phyloP scores from a whole-genome alignment of 2,329 filamentous ascomycete species.

The Colletotrichum cereale region DNA sequence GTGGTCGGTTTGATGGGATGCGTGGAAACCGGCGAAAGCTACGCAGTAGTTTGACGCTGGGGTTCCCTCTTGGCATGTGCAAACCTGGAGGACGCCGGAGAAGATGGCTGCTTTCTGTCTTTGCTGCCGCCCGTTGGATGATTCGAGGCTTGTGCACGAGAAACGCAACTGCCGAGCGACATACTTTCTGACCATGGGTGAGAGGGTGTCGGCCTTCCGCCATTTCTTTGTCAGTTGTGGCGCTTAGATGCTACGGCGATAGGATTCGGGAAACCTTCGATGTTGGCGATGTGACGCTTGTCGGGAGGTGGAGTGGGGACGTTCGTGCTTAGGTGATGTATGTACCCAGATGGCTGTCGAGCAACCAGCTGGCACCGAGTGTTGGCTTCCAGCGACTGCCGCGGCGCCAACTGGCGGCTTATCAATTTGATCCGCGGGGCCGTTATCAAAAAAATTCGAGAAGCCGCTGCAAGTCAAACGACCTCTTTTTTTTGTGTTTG shows the following conservation, averaged over 20 bases:
- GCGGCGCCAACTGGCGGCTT: slow-evolving; percentile 7
- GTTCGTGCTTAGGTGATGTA: background rate
- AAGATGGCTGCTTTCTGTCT: background rate
- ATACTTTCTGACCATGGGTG: background rate
- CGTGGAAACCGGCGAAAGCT: background rate
- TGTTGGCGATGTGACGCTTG: background rate
- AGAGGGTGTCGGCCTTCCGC: background rate
- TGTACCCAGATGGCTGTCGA: background rate
- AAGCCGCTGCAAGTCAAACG: slow-evolving; percentile 24
- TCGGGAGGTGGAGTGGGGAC: too few relatives aligned
- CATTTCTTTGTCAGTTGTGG: slow-evolving; percentile 1
- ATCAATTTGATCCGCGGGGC: slow-evolving; percentile 23
- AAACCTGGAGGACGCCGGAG: background rate
- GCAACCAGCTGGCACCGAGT: background rate
- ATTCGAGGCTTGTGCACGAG: background rate
- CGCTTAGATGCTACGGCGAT: background rate
- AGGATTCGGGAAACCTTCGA: background rate
- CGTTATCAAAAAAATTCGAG: slow-evolving; percentile 40
- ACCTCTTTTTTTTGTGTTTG: background rate
- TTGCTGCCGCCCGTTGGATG: background rate
- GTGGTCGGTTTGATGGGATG: background rate
- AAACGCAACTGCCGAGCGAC: slow-evolving; percentile 3
- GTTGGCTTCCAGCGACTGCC: background rate
- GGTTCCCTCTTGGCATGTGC: background rate
- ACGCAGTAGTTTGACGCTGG: background rate